These are phyloP conservation scores for Echites panduratus DNA, from an alignment of 257 asterid species.

Conservation along the genomic window DNA sequence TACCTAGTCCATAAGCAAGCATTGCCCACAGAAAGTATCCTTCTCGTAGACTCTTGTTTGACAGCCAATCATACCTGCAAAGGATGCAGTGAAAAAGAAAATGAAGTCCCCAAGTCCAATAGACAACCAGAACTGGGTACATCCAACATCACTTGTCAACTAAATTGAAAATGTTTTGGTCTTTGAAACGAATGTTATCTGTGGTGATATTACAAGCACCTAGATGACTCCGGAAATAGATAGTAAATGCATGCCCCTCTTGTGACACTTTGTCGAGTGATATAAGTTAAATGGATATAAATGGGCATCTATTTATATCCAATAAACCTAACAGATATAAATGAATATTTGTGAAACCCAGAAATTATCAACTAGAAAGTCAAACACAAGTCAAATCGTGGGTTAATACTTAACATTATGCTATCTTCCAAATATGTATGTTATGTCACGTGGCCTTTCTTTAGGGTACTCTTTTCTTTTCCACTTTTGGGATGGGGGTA, in stretches of 20 bases:
- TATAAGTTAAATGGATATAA: too few species aligned
- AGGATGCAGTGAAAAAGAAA: constrained; percentile 4
- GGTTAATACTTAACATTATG: too few species aligned
- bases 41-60: constrained; percentile 58
- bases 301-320: too few species aligned
- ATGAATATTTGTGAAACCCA: too few species aligned
- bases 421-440: too few species aligned
- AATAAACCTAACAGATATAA: too few species aligned
- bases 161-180: not conserved
- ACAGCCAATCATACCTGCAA: constrained; percentile 89
- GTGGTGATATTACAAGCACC: not conserved
- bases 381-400: too few species aligned
- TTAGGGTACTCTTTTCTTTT: too few species aligned
- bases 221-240: constrained; percentile 1
- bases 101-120: not conserved
- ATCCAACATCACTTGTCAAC: not conserved
- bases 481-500: too few species aligned
- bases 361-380: too few species aligned
- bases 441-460: too few species aligned
- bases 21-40: constrained; percentile 92
- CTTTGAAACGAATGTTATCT: not conserved
- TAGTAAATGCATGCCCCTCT: not conserved
- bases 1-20: constrained; percentile 91
- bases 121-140: constrained; percentile 3
- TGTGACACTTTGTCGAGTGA: not conserved